These are phyloP conservation scores for Amphibolis antarctica DNA, from an alignment of 106 monocot genomes.

Conservation along the genomic window DNA sequence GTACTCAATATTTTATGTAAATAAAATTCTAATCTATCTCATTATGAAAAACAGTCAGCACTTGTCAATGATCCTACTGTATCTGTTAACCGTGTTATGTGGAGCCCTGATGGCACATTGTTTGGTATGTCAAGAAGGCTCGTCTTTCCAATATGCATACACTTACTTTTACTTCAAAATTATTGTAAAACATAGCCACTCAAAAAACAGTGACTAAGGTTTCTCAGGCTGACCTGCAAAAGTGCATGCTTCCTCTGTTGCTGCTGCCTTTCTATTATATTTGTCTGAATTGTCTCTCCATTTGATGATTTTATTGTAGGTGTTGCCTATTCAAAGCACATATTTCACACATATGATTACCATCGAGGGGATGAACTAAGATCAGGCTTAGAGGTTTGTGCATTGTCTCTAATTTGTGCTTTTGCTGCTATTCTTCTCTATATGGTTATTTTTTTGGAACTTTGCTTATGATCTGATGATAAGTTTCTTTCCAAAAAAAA, in stretches of 20 bases:
- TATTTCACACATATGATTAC: constrained; percentile 31
- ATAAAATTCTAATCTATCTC: neutral
- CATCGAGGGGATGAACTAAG: constrained; percentile 30
- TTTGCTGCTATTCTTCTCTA: neutral
- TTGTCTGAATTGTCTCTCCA: neutral
- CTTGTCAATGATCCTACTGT: constrained; percentile 58
- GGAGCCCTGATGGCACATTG: constrained; percentile 72
- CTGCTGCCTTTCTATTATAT: neutral
- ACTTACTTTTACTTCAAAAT: too few relatives aligned
- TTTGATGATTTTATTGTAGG: constrained; percentile 21
- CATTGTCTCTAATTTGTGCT: neutral
- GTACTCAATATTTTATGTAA: neutral
- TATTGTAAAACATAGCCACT: too few relatives aligned
- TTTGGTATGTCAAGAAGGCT: constrained; percentile 39
- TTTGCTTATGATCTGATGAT: too few relatives aligned
- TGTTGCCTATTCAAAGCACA: constrained; percentile 59
- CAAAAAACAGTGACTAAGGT: too few relatives aligned
- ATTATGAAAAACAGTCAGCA: constrained; percentile 29
- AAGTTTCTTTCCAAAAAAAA: constrained; percentile 5
- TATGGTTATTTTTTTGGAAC: neutral
- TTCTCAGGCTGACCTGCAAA: neutral
- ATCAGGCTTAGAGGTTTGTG: constrained; percentile 33
- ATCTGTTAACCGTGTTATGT: constrained; percentile 66
- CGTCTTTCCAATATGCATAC: neutral
- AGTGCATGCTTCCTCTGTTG: neutral